A percentile compares a stretch with the other conserved stretches of the same genome.
Conservation (phyloP, 345 rosid species). For the Acer campestre region DNA sequence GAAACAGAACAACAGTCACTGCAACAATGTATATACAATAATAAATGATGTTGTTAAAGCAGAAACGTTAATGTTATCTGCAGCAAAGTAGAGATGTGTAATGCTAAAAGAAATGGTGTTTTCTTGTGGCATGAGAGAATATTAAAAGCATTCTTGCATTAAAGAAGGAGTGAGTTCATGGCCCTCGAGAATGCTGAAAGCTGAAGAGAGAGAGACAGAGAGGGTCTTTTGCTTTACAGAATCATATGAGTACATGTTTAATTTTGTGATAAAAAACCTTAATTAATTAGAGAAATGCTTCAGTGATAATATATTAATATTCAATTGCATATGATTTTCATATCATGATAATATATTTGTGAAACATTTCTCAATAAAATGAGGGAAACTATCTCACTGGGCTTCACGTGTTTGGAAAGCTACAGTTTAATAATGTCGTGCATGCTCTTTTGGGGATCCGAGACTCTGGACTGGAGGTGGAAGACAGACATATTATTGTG, state of each 20-base stretch:
- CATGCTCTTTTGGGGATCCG: slow-evolving; percentile 1
- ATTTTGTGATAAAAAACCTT: slow-evolving; percentile 1
- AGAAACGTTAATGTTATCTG: slow-evolving; percentile 2
- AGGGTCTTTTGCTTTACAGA: slow-evolving; percentile 32
- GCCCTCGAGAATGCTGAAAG: slow-evolving; percentile 45
- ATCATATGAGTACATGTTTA: background rate
- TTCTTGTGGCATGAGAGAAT: slow-evolving; percentile 32
- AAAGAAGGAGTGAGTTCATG: slow-evolving; percentile 19
- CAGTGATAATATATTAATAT: too few relatives aligned
- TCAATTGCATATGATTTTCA: too few relatives aligned
- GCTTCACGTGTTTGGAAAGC: slow-evolving; percentile 14
- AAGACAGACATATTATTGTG: background rate
- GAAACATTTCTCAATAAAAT: background rate
- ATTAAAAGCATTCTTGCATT: slow-evolving; percentile 13
- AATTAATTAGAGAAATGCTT: too few relatives aligned
- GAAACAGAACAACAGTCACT: background rate
- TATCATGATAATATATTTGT: too few relatives aligned
- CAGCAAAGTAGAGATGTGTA: background rate
- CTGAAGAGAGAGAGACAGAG: slow-evolving; percentile 9
- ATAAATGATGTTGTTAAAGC: background rate
- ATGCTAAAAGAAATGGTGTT: slow-evolving; percentile 27
- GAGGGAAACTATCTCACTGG: background rate
- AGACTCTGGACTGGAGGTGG: background rate
- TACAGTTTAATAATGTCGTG: background rate
- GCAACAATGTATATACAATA: background rate